Evolutionary conservation across 2,329 filamentous ascomycete genomes (phyloP).

Genomic region (Sporothrix pseudoabietina): DNA sequence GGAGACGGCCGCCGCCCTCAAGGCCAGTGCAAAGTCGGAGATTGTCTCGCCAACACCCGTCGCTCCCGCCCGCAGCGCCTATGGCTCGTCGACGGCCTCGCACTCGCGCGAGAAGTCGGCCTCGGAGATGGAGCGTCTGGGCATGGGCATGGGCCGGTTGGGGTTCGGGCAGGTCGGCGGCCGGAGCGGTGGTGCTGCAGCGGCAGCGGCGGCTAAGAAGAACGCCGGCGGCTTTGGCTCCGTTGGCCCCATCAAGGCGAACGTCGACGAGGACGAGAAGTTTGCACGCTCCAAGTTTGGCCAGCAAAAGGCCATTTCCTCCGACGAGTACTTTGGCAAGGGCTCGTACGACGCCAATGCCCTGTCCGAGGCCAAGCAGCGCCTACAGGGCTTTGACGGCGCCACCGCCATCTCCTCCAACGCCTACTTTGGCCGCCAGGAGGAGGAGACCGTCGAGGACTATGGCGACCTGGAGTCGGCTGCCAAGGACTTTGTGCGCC

Average conservation of each 20-base stretch:
- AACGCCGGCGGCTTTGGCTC: constrained; percentile 88
- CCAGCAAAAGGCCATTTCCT: constrained; percentile 90
- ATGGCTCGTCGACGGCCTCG: constrained; percentile 56
- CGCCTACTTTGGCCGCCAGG: constrained; percentile 92
- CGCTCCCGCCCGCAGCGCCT: constrained; percentile 64
- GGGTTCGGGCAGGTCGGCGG: constrained; percentile 85
- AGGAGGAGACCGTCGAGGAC: constrained; percentile 71
- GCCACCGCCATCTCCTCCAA: constrained; percentile 92
- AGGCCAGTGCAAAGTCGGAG: constrained; percentile 49
- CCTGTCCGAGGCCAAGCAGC: constrained; percentile 81
- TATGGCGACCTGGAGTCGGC: constrained; percentile 92
- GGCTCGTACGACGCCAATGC: constrained; percentile 78
- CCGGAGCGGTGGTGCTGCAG: constrained; percentile 40
- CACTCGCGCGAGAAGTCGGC: constrained; percentile 64
- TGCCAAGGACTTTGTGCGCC: constrained; percentile 93
- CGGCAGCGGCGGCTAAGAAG: constrained; percentile 54
- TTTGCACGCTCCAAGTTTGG: constrained; percentile 90
- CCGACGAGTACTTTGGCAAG: constrained; percentile 97
- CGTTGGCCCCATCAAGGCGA: constrained; percentile 71
- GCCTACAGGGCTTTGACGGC: constrained; percentile 90
- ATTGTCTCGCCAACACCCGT: constrained; percentile 75
- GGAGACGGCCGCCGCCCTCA: constrained; percentile 46
- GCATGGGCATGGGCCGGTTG: constrained; percentile 82
- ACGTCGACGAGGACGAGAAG: constrained; percentile 74
- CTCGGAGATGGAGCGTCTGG: constrained; percentile 82